Percentiles rank a stretch among this genome's conserved stretches.
Evolutionary conservation across 306 rosid species (phyloP).

Genomic region (Luffa aegyptiaca): DNA sequence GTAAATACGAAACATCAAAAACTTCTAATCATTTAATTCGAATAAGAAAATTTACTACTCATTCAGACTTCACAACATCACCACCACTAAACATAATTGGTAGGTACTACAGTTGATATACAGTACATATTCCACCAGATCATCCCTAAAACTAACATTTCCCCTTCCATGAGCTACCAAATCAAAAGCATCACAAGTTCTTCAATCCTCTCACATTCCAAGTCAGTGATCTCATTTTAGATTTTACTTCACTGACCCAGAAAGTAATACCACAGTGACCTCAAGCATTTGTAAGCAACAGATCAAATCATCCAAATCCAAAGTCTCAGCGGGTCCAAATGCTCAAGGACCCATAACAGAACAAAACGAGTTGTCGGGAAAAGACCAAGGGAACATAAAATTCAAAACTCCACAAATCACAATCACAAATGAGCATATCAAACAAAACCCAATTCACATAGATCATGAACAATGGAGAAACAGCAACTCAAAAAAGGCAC

Average conservation of each 20-base stretch:
- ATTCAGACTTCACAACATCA: background rate
- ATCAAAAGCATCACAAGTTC: background rate
- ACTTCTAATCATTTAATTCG: background rate
- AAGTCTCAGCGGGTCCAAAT: background rate
- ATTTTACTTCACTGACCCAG: background rate
- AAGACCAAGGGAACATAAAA: background rate
- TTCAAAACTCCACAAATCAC: background rate
- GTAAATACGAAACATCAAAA: background rate
- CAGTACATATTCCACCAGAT: background rate
- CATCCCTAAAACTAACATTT: background rate
- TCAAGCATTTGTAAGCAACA: background rate
- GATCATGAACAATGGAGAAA: background rate
- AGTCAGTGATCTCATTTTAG: background rate
- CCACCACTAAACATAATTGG: background rate
- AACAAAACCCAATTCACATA: conserved; percentile 4
- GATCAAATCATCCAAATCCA: conserved; percentile 3
- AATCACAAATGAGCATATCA: background rate
- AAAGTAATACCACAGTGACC: background rate
- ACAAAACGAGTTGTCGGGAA: conserved; percentile 3
- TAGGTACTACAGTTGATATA: background rate
- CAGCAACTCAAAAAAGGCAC: background rate
- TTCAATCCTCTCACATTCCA: background rate
- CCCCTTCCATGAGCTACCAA: background rate
- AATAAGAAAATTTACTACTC: background rate
- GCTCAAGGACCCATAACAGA: background rate